These are phyloP conservation scores for Fusarium sp. DNA, from an alignment of 2,329 filamentous ascomycete species.

Conservation along the genomic window DNA sequence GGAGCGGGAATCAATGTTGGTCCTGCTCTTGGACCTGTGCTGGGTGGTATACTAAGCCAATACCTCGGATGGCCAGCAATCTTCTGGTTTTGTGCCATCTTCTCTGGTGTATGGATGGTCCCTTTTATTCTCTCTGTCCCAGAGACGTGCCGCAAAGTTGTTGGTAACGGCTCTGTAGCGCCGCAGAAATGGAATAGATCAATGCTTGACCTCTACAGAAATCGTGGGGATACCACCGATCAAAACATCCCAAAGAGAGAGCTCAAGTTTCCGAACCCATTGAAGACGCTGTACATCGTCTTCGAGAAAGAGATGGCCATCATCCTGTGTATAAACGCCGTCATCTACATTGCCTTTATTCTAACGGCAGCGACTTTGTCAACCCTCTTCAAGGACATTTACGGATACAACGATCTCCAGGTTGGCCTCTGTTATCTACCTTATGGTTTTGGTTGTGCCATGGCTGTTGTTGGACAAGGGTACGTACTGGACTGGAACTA, in stretches of 20 bases:
- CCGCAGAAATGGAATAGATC: slow-evolving; percentile 71
- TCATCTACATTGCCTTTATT: slow-evolving; percentile 70
- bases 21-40: slow-evolving; percentile 68
- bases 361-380: slow-evolving; percentile 66
- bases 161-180: slow-evolving; percentile 72
- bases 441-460: slow-evolving; percentile 64
- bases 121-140: slow-evolving; percentile 69
- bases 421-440: slow-evolving; percentile 69
- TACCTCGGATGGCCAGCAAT: slow-evolving; percentile 76
- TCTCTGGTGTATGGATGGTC: slow-evolving; percentile 63
- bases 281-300: slow-evolving; percentile 66
- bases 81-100: slow-evolving; percentile 77
- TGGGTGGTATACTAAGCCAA: slow-evolving; percentile 74
- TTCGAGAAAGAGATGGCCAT: slow-evolving; percentile 70
- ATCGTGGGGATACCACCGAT: slow-evolving; percentile 53
- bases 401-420: slow-evolving; percentile 64
- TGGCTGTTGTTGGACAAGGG: slow-evolving; percentile 67
- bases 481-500: slow-evolving; percentile 77
- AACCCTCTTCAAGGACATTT: slow-evolving; percentile 65
- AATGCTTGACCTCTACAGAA: slow-evolving; percentile 62
- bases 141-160: slow-evolving; percentile 70
- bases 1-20: slow-evolving; percentile 69
- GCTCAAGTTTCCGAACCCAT: slow-evolving; percentile 68
- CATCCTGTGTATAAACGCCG: slow-evolving; percentile 64
- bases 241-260: slow-evolving; percentile 56